phyloP scores from a whole-genome alignment of 805 yeast species.

The Cyberlindnera lachancei region DNA sequence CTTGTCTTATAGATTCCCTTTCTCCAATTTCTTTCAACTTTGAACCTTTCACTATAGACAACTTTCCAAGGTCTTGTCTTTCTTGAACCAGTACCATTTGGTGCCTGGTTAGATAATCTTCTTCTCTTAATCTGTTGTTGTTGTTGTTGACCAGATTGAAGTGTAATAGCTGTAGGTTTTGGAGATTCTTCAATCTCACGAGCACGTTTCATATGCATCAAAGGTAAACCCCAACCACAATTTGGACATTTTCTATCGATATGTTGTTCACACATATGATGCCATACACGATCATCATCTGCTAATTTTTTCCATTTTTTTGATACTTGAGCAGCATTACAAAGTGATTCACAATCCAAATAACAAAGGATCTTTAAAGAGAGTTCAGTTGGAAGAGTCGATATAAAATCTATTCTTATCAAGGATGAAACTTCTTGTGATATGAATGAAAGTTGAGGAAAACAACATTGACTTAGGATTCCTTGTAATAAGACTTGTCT shows the following conservation, averaged over 20 bases:
- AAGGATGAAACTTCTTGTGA: conserved; percentile 71
- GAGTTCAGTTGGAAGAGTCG: conserved; percentile 79
- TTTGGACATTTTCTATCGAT: conserved; percentile 95
- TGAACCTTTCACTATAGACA: conserved; percentile 84
- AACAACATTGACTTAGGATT: conserved; percentile 81
- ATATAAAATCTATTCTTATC: conserved; percentile 82
- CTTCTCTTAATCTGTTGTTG: conserved; percentile 16
- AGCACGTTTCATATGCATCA: conserved; percentile 80
- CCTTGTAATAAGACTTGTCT: conserved; percentile 78
- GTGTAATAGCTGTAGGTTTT: conserved; percentile 7
- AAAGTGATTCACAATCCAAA: conserved; percentile 86
- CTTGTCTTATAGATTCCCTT: conserved; percentile 62
- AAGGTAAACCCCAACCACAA: conserved; percentile 98
- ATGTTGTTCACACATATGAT: conserved; percentile 96
- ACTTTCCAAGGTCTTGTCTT: conserved; percentile 89
- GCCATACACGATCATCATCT: conserved; percentile 97
- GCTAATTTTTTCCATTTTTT: conserved; percentile 83
- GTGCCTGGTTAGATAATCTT: conserved; percentile 19
- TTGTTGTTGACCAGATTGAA: conserved; percentile 1
- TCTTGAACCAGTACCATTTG: conserved; percentile 16
- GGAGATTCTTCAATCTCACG: conserved; percentile 32
- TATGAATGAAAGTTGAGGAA: conserved; percentile 85
- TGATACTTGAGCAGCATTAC: conserved; percentile 90
- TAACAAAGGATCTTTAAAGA: conserved; percentile 80
- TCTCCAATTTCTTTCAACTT: conserved; percentile 93